These are phyloP conservation scores for Afroboletus lepidellus DNA, from an alignment of 1,284 basidiomycete species.

Conservation along the genomic window DNA sequence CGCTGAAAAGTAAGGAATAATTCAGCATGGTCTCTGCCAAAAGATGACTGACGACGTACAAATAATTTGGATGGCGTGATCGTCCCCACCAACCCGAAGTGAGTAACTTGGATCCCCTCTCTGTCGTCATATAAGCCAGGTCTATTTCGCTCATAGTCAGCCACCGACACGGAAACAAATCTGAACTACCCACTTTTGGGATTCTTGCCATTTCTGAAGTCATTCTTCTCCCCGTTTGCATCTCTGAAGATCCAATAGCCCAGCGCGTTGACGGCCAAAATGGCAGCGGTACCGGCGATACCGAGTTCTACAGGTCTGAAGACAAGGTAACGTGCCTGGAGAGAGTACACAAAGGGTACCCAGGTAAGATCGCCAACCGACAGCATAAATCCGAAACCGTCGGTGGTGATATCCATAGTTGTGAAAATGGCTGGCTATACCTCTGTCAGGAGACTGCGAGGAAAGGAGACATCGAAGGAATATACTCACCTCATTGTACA, in stretches of 20 bases:
- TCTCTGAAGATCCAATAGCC: slow-evolving; percentile 93
- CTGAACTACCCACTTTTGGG: slow-evolving; percentile 67
- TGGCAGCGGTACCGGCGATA: slow-evolving; percentile 52
- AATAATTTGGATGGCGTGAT: slow-evolving; percentile 91
- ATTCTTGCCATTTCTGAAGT: slow-evolving; percentile 92
- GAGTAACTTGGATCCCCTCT: slow-evolving; percentile 86
- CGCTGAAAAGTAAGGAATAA: slow-evolving; percentile 42
- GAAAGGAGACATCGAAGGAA: neutral
- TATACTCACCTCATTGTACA: slow-evolving; percentile 81
- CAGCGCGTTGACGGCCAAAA: slow-evolving; percentile 67
- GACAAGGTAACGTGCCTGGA: slow-evolving; percentile 93
- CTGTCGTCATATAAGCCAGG: slow-evolving; percentile 81
- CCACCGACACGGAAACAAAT: neutral
- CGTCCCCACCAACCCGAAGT: slow-evolving; percentile 98
- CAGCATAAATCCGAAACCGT: slow-evolving; percentile 99
- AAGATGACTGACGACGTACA: slow-evolving; percentile 50
- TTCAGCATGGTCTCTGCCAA: neutral
- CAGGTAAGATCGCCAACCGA: slow-evolving; percentile 90
- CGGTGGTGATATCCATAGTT: slow-evolving; percentile 97
- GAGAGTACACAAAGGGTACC: slow-evolving; percentile 93
- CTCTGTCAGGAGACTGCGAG: neutral
- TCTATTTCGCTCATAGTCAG: slow-evolving; percentile 42
- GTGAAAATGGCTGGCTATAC: slow-evolving; percentile 80
- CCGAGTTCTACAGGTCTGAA: slow-evolving; percentile 85
- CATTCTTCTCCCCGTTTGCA: slow-evolving; percentile 93